A percentile compares a stretch with the other conserved stretches of the same genome.
Evolutionary conservation across 129 eudicot species (phyloP).

Genomic region (Flaveria ramosissima): DNA sequence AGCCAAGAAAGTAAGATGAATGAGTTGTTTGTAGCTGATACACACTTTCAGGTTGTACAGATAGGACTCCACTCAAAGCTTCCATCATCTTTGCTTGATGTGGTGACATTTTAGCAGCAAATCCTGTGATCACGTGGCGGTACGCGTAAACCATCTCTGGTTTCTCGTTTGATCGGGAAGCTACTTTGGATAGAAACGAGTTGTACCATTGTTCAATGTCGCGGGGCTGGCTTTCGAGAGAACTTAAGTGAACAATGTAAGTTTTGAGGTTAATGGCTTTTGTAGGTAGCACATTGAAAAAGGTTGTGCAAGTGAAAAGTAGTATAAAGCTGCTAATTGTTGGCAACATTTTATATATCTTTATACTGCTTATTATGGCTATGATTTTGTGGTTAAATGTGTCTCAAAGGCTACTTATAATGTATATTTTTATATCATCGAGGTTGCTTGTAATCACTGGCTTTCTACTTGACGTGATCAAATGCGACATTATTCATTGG

Average conservation of each 20-base stretch:
- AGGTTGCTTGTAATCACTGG: background rate
- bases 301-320: background rate
- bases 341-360: background rate
- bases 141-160: slow-evolving; percentile 15
- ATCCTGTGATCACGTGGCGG: slow-evolving; percentile 35
- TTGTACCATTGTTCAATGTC: slow-evolving; percentile 23
- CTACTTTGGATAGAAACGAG: slow-evolving; percentile 27
- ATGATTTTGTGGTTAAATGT: background rate
- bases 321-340: background rate
- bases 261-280: slow-evolving; percentile 23
- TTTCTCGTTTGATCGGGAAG: background rate
- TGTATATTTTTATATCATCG: background rate
- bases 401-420: background rate
- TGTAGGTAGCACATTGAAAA: background rate
- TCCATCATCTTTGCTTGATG: slow-evolving; percentile 29
- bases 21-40: slow-evolving; percentile 39
- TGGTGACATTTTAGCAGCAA: slow-evolving; percentile 37
- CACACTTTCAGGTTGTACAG: slow-evolving; percentile 22
- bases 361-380: background rate
- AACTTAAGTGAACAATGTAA: slow-evolving; percentile 43
- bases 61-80: slow-evolving; percentile 29
- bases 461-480: background rate
- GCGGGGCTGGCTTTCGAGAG: slow-evolving; percentile 11
- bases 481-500: no score
- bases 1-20: slow-evolving; percentile 28